Evolutionary conservation across 2,329 filamentous ascomycete species (phyloP).

Genomic region (Aspergillus japonicus): DNA sequence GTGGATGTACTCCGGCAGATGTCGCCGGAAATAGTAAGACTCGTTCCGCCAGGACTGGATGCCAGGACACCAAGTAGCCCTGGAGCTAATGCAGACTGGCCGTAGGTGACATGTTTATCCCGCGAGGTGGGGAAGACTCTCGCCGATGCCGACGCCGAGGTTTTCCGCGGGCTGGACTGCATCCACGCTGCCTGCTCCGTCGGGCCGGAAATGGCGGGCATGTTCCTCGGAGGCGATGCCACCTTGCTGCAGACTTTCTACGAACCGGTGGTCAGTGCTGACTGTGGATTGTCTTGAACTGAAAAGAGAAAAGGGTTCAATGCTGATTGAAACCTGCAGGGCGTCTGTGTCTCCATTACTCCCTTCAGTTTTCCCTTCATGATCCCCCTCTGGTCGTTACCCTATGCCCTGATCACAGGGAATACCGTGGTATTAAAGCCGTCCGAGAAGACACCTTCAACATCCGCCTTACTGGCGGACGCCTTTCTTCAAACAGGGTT

Average conservation of each 20-base stretch:
- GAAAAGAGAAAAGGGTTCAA: not conserved
- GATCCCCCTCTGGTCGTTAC: slow-evolving; percentile 64
- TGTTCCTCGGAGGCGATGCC: slow-evolving; percentile 22
- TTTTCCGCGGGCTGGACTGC: slow-evolving; percentile 28
- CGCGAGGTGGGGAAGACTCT: slow-evolving; percentile 28
- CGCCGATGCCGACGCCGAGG: slow-evolving; percentile 26
- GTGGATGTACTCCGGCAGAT: slow-evolving; percentile 22
- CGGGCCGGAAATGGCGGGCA: slow-evolving; percentile 26
- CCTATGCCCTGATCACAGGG: slow-evolving; percentile 60
- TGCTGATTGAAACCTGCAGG: slow-evolving; percentile 38
- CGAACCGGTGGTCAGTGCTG: slow-evolving; percentile 20
- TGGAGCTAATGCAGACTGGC: not conserved
- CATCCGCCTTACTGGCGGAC: slow-evolving; percentile 61
- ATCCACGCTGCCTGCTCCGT: slow-evolving; percentile 28
- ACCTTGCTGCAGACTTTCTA: slow-evolving; percentile 24
- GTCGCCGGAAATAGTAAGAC: slow-evolving; percentile 15
- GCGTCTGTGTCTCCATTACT: slow-evolving; percentile 58
- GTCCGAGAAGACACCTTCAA: slow-evolving; percentile 62
- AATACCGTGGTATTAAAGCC: slow-evolving; percentile 64
- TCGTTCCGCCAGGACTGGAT: not conserved
- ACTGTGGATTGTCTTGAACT: not conserved
- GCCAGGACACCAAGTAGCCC: not conserved
- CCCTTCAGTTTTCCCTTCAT: slow-evolving; percentile 60
- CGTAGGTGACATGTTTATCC: slow-evolving; percentile 18
- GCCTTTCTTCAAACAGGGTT: slow-evolving; percentile 60